These are phyloP conservation scores for Trametes cinnabarina DNA, from an alignment of 768 basidiomycete genomes.

Conservation along the genomic window DNA sequence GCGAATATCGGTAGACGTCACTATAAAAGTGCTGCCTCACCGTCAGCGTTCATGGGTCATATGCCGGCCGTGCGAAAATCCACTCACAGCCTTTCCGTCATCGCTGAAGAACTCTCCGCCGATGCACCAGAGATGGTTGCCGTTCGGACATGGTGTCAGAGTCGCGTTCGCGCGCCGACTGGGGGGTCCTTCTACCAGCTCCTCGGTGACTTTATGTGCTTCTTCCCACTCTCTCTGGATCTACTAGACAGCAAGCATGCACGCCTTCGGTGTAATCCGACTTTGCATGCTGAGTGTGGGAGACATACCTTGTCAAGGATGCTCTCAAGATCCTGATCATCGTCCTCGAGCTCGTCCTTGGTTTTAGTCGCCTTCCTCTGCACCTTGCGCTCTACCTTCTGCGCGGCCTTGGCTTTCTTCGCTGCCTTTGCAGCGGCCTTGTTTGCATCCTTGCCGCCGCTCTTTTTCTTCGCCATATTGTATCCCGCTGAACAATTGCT, in stretches of 20 bases:
- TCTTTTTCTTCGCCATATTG: conserved; percentile 60
- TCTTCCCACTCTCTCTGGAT: conserved; percentile 82
- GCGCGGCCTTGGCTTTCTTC: conserved; percentile 63
- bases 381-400: conserved; percentile 71
- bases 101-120: conserved; percentile 89
- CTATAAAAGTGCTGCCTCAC: conserved; percentile 73
- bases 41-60: background rate
- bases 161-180: conserved; percentile 82
- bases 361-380: conserved; percentile 54
- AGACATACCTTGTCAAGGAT: conserved; percentile 72
- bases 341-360: conserved; percentile 54
- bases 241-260: conserved; percentile 42
- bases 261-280: background rate
- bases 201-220: conserved; percentile 80
- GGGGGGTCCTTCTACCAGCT: conserved; percentile 79
- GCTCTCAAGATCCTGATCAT: conserved; percentile 77
- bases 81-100: conserved; percentile 71
- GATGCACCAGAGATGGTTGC: conserved; percentile 80
- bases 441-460: conserved; percentile 26
- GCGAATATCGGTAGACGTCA: conserved; percentile 83
- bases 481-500: too few relatives aligned
- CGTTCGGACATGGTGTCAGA: conserved; percentile 73
- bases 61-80: background rate
- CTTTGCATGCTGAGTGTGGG: background rate
- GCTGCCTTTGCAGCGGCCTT: conserved; percentile 52